Evolutionary conservation across 2,329 filamentous ascomycete species (phyloP).

Genomic region (Malbranchea zuffiana): DNA sequence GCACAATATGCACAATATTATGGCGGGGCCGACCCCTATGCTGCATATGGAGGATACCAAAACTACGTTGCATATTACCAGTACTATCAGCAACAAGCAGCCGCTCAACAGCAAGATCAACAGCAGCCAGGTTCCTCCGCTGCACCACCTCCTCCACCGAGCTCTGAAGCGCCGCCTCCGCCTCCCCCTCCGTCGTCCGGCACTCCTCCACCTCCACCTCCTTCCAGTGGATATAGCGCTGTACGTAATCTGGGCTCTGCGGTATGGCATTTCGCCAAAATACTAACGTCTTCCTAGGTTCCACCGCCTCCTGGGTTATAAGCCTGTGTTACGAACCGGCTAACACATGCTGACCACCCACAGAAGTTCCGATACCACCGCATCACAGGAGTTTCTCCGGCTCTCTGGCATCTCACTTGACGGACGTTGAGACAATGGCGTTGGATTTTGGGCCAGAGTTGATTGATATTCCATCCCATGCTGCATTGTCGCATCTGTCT

Average conservation of each 20-base stretch:
- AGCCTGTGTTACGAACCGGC: neutral
- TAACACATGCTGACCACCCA: too few relatives aligned
- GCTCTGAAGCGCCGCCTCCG: constrained; percentile 43
- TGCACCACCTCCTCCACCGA: constrained; percentile 22
- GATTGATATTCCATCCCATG: too few relatives aligned
- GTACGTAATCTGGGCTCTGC: constrained; percentile 33
- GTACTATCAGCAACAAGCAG: constrained; percentile 62
- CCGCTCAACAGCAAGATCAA: constrained; percentile 38
- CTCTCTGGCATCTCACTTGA: too few relatives aligned
- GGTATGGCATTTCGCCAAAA: neutral
- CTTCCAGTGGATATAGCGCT: constrained; percentile 51
- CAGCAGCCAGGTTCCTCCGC: constrained; percentile 38
- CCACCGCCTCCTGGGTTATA: constrained; percentile 44
- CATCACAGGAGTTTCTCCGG: too few relatives aligned
- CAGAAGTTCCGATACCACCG: too few relatives aligned
- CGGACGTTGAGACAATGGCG: too few relatives aligned
- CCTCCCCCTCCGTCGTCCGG: constrained; percentile 49
- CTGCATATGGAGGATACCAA: constrained; percentile 78
- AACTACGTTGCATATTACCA: constrained; percentile 54
- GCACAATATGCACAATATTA: constrained; percentile 70
- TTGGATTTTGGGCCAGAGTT: too few relatives aligned
- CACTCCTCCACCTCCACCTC: constrained; percentile 47
- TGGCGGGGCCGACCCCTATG: constrained; percentile 65
- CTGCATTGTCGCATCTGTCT: too few relatives aligned
- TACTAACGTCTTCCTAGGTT: constrained; percentile 26